Evolutionary conservation across 768 basidiomycete species (phyloP).

Genomic region (Suillus placidus): DNA sequence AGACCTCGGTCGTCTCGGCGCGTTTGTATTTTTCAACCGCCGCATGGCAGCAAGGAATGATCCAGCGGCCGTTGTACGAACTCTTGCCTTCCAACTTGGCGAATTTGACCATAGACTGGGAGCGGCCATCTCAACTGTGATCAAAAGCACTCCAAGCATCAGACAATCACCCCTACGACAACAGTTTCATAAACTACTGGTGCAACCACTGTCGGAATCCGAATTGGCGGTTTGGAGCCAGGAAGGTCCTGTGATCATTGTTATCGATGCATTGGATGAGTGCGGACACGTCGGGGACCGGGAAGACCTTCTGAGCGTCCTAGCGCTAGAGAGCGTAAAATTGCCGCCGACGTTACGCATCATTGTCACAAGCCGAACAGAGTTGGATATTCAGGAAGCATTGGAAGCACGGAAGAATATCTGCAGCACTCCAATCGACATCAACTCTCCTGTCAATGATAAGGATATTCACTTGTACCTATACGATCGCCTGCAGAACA

Average conservation of each 20-base stretch:
- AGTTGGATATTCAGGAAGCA: slow-evolving; percentile 27
- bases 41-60: slow-evolving; percentile 33
- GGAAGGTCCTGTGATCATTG: slow-evolving; percentile 32
- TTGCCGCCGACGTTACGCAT: slow-evolving; percentile 31
- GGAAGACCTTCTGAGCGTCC: slow-evolving; percentile 30
- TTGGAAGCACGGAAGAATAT: slow-evolving; percentile 20
- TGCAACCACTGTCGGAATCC: slow-evolving; percentile 31
- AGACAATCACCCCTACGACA: slow-evolving; percentile 28
- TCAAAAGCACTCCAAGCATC: slow-evolving; percentile 33
- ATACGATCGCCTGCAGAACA: slow-evolving; percentile 28
- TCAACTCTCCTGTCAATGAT: slow-evolving; percentile 27
- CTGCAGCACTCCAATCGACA: slow-evolving; percentile 26
- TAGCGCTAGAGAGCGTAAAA: slow-evolving; percentile 25
- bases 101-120: slow-evolving; percentile 35
- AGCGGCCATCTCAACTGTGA: slow-evolving; percentile 25
- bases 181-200: slow-evolving; percentile 38
- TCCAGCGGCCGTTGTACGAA: slow-evolving; percentile 34
- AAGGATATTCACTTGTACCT: slow-evolving; percentile 30
- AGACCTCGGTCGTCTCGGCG: slow-evolving; percentile 37
- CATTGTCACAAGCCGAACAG: slow-evolving; percentile 37
- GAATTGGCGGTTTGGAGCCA: slow-evolving; percentile 16
- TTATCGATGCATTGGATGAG: slow-evolving; percentile 42
- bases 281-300: slow-evolving; percentile 28
- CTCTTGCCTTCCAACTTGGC: slow-evolving; percentile 38
- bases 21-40: slow-evolving; percentile 39